Percentiles rank a stretch among this genome's conserved stretches.
Evolutionary conservation across 1,284 basidiomycete species (phyloP).

Genomic region (Polyporus tsugae): DNA sequence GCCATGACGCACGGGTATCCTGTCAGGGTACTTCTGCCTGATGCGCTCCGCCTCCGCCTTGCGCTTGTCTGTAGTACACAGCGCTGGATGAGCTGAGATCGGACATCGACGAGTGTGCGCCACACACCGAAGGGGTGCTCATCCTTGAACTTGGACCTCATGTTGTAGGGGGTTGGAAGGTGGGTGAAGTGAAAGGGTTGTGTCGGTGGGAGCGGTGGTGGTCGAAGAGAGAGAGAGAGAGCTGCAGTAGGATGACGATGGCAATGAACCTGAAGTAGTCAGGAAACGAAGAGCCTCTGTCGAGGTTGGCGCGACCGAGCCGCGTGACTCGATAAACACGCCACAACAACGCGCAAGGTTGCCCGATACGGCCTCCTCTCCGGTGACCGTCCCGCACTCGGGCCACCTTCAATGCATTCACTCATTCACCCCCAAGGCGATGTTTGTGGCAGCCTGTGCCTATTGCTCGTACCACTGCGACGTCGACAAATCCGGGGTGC

Average conservation of each 20-base stretch:
- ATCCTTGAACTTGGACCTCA: conserved; percentile 99
- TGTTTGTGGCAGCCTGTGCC: background rate
- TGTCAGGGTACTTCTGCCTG: conserved; percentile 97
- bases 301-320: conserved; percentile 33
- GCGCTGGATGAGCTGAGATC: conserved; percentile 39
- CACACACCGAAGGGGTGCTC: conserved; percentile 96
- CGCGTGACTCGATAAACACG: conserved; percentile 45
- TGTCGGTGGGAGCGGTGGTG: conserved; percentile 11
- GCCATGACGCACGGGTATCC: conserved; percentile 85
- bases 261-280: conserved; percentile 37
- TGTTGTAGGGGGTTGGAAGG: conserved; percentile 43
- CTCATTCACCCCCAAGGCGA: conserved; percentile 6
- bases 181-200: background rate
- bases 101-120: conserved; percentile 30
- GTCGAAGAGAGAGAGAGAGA: conserved; percentile 16
- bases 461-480: background rate
- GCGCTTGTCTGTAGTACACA: conserved; percentile 83
- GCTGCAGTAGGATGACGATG: conserved; percentile 27
- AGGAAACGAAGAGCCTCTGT: conserved; percentile 36
- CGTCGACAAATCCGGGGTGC: background rate
- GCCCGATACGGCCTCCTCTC: conserved; percentile 33
- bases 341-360: conserved; percentile 42
- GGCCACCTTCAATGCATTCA: background rate
- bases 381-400: background rate
- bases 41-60: conserved; percentile 98